These are phyloP conservation scores for Hortaea werneckii DNA, from an alignment of 2,329 filamentous ascomycete species.

Conservation along the genomic window DNA sequence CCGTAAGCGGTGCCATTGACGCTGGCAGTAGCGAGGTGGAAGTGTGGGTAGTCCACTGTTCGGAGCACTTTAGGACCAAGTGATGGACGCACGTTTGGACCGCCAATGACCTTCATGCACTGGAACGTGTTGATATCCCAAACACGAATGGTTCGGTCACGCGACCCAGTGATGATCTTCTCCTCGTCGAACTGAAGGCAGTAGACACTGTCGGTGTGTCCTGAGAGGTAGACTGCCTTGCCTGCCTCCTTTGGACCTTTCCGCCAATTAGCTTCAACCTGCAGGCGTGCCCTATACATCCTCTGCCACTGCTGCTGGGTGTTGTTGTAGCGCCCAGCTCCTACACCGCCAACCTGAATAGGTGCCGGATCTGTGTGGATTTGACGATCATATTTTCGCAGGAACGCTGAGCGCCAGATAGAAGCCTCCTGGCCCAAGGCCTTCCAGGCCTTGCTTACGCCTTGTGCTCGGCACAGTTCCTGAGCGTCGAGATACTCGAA, in stretches of 20 bases:
- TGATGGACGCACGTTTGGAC: slow-evolving; percentile 51
- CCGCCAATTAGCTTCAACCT: slow-evolving; percentile 67
- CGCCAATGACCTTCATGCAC: slow-evolving; percentile 76
- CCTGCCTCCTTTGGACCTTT: slow-evolving; percentile 56
- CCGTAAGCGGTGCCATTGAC: slow-evolving; percentile 39
- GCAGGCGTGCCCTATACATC: slow-evolving; percentile 67
- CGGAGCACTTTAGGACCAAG: slow-evolving; percentile 33
- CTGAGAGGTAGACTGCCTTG: slow-evolving; percentile 77
- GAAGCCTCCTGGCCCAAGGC: slow-evolving; percentile 45
- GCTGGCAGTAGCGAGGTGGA: slow-evolving; percentile 30
- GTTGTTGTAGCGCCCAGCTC: slow-evolving; percentile 36
- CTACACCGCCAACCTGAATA: slow-evolving; percentile 40
- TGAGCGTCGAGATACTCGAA: slow-evolving; percentile 50
- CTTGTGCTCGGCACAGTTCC: slow-evolving; percentile 45
- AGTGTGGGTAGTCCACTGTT: slow-evolving; percentile 32
- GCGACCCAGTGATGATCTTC: slow-evolving; percentile 94
- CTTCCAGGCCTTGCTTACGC: slow-evolving; percentile 49
- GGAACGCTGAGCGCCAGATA: slow-evolving; percentile 55
- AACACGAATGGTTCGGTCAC: slow-evolving; percentile 88
- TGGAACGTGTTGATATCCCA: slow-evolving; percentile 89
- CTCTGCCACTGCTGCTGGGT: slow-evolving; percentile 73
- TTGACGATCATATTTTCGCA: slow-evolving; percentile 41
- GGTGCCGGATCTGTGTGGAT: slow-evolving; percentile 36
- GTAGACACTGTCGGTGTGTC: slow-evolving; percentile 92
- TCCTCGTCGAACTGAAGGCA: slow-evolving; percentile 96